These are phyloP conservation scores for Trichopus zeylanicus DNA, from an alignment of 116 monocot genomes.

Conservation along the genomic window DNA sequence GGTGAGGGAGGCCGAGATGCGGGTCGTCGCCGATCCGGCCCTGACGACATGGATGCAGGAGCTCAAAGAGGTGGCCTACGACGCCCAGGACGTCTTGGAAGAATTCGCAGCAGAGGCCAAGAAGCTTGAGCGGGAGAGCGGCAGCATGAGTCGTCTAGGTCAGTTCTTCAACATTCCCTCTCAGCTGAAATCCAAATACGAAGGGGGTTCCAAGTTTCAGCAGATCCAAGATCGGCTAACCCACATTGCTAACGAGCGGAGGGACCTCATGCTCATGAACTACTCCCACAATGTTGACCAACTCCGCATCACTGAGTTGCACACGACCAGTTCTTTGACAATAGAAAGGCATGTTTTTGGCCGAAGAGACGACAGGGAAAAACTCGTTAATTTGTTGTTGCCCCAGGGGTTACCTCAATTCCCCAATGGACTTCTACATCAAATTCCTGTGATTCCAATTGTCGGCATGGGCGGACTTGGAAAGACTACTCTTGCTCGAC, in stretches of 20 bases:
- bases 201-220: not conserved
- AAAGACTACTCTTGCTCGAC: slow-evolving; percentile 18
- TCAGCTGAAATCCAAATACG: not conserved
- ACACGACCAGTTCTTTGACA: not conserved
- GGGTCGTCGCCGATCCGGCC: not conserved
- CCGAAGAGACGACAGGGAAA: slow-evolving; percentile 1
- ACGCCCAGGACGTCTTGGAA: slow-evolving; percentile 15
- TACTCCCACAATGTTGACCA: not conserved
- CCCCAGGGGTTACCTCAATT: not conserved
- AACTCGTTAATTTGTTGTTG: not conserved
- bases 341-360: not conserved
- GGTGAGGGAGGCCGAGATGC: not conserved
- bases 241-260: not conserved
- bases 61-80: slow-evolving; percentile 14
- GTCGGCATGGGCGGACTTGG: slow-evolving; percentile 17
- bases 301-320: not conserved
- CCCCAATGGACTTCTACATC: not conserved
- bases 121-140: too few species aligned
- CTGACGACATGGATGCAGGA: slow-evolving; percentile 1
- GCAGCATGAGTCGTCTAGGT: too few species aligned
- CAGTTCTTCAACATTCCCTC: not conserved
- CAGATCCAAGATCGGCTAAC: not conserved
- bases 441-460: slow-evolving; percentile 5
- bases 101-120: not conserved
- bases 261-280: not conserved